Evolutionary conservation across 441 rosid species (phyloP).

Genomic region (Populus hybrid): DNA sequence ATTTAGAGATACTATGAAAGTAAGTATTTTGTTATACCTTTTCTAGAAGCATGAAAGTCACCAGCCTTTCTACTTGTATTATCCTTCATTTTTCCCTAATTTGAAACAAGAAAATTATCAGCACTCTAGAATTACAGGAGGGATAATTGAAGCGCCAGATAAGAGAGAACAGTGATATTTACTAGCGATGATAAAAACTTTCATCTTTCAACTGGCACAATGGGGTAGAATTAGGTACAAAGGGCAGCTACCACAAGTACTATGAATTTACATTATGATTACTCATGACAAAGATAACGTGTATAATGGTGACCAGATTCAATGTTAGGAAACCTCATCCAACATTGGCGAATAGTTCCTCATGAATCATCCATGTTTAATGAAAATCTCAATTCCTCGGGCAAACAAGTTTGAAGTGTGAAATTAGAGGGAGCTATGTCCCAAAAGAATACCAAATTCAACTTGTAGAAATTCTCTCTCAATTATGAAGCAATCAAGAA

Average conservation of each 20-base stretch:
- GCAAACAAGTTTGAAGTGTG: neutral
- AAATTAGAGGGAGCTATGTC: neutral
- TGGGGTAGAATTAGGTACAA: neutral
- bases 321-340: neutral
- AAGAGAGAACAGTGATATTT: neutral
- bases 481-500: neutral
- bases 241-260: neutral
- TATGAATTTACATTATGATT: neutral
- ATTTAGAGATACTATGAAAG: slow-evolving; percentile 11
- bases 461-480: neutral
- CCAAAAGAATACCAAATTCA: neutral
- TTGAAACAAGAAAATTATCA: slow-evolving; percentile 1
- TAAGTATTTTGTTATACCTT: slow-evolving; percentile 36
- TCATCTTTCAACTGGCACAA: neutral
- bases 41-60: slow-evolving; percentile 28
- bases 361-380: neutral
- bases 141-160: slow-evolving; percentile 1
- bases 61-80: slow-evolving; percentile 29
- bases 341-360: neutral
- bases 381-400: neutral
- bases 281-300: neutral
- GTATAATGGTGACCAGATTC: neutral
- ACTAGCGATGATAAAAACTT: neutral
- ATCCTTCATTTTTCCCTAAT: slow-evolving; percentile 47
- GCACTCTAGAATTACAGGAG: neutral